Evolutionary conservation across 2,329 filamentous ascomycete species (phyloP).

Genomic region (Monosporascus sp.): DNA sequence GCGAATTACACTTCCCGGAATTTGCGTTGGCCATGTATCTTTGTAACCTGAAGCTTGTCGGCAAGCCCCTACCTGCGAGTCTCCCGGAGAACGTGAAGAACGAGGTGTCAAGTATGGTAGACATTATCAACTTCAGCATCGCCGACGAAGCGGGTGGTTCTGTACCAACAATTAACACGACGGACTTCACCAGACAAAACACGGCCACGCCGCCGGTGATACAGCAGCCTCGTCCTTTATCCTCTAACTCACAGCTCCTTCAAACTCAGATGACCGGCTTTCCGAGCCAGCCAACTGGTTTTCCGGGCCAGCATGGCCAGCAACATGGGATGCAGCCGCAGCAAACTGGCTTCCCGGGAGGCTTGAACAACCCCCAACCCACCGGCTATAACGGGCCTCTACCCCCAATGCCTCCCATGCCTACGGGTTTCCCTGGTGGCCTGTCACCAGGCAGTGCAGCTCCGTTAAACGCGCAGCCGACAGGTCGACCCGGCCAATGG

Average conservation of each 20-base stretch:
- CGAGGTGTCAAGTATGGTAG: conserved; percentile 98
- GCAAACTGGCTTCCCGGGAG: conserved; percentile 61
- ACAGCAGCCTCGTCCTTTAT: conserved; percentile 68
- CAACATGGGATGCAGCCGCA: conserved; percentile 59
- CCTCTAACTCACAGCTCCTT: conserved; percentile 63
- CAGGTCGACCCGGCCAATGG: conserved; percentile 90
- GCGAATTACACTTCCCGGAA: conserved; percentile 93
- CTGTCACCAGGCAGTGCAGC: conserved; percentile 47
- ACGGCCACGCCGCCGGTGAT: conserved; percentile 48
- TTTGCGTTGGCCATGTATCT: conserved; percentile 98
- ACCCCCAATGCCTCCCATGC: conserved; percentile 81
- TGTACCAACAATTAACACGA: conserved; percentile 57
- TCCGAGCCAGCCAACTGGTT: conserved; percentile 48
- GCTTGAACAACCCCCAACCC: conserved; percentile 62
- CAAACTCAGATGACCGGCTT: conserved; percentile 66
- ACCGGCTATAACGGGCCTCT: conserved; percentile 76
- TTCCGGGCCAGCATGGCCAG: conserved; percentile 51
- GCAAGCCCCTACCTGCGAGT: conserved; percentile 68
- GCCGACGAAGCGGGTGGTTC: conserved; percentile 62
- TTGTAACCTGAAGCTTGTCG: conserved; percentile 87
- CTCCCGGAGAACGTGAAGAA: conserved; percentile 88
- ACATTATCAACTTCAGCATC: conserved; percentile 95
- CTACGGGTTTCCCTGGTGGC: conserved; percentile 61
- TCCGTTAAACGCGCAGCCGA: conserved; percentile 86
- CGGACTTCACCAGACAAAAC: conserved; percentile 59